Evolutionary conservation across 495 filamentous ascomycete species (phyloP).

Genomic region (Cenococcum geophilum): DNA sequence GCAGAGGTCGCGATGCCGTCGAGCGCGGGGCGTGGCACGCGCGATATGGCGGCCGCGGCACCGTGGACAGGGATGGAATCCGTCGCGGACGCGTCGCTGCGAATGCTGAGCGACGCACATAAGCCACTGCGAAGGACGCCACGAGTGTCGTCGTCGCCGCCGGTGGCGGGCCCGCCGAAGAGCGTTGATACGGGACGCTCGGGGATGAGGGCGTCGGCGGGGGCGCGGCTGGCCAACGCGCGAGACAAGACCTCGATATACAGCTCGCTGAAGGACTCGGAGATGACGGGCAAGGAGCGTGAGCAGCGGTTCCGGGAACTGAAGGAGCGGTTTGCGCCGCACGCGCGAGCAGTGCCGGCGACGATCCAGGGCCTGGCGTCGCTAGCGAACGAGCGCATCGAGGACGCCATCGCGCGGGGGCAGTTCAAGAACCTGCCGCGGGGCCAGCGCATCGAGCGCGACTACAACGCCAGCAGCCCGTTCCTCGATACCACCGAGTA

Average conservation of each 20-base stretch:
- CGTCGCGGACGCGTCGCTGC: constrained; percentile 65
- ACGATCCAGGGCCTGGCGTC: constrained; percentile 72
- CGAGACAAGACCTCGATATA: constrained; percentile 74
- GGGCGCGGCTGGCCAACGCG: constrained; percentile 64
- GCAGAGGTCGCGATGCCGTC: constrained; percentile 56
- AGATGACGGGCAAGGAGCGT: constrained; percentile 61
- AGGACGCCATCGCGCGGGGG: constrained; percentile 85
- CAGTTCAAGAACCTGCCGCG: constrained; percentile 88
- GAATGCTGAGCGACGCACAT: constrained; percentile 81
- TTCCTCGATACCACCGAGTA: constrained; percentile 97
- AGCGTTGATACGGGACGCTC: constrained; percentile 50
- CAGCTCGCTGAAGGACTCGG: constrained; percentile 51
- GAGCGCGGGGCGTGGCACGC: constrained; percentile 64
- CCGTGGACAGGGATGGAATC: constrained; percentile 77
- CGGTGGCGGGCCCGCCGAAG: constrained; percentile 35
- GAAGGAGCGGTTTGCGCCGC: constrained; percentile 70
- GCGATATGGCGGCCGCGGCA: constrained; percentile 61
- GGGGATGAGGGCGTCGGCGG: constrained; percentile 43
- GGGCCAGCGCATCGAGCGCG: constrained; percentile 70
- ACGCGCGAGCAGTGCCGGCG: constrained; percentile 65
- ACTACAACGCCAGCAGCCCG: constrained; percentile 75
- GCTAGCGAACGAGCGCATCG: constrained; percentile 88
- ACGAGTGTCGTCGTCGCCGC: constrained; percentile 33
- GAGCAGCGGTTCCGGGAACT: constrained; percentile 64
- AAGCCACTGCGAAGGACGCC: constrained; percentile 57